Conservation (phyloP, 768 basidiomycete genomes). For the Hemileccinum rubropunctum region DNA sequence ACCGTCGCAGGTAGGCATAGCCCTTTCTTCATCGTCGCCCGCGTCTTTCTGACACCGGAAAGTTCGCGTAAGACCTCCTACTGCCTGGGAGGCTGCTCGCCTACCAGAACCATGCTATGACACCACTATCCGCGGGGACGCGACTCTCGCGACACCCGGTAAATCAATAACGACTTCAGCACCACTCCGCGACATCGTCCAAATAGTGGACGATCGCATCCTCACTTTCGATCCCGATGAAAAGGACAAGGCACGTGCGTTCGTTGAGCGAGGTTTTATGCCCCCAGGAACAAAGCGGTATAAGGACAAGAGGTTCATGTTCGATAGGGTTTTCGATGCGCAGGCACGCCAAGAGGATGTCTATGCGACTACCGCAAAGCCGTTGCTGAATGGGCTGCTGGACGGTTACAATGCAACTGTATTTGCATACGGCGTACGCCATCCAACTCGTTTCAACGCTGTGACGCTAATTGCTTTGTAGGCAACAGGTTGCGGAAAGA, state of each 20-base stretch:
- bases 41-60: conserved; percentile 16
- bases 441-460: conserved; percentile 1
- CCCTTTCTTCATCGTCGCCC: background rate
- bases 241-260: conserved; percentile 74
- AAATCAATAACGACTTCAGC: conserved; percentile 50
- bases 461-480: conserved; percentile 33
- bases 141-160: conserved; percentile 70
- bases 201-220: conserved; percentile 91
- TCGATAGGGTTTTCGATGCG: conserved; percentile 88
- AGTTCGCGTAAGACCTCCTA: conserved; percentile 93
- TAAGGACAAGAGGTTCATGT: conserved; percentile 97
- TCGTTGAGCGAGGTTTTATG: conserved; percentile 81
- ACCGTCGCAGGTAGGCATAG: conserved; percentile 68
- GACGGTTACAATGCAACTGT: conserved; percentile 97
- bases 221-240: conserved; percentile 96
- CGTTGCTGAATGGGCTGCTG: conserved; percentile 78
- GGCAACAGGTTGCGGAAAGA: conserved; percentile 99
- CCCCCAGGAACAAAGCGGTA: conserved; percentile 89
- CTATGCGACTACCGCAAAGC: conserved; percentile 82
- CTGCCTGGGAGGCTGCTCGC: conserved; percentile 78
- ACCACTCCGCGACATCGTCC: conserved; percentile 73
- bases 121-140: conserved; percentile 75
- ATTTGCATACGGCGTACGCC: conserved; percentile 94
- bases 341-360: conserved; percentile 83
- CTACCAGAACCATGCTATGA: conserved; percentile 77